Base-by-base conservation (phyloP, 2,329 filamentous ascomycete species). In the Didymella exigua region DNA sequence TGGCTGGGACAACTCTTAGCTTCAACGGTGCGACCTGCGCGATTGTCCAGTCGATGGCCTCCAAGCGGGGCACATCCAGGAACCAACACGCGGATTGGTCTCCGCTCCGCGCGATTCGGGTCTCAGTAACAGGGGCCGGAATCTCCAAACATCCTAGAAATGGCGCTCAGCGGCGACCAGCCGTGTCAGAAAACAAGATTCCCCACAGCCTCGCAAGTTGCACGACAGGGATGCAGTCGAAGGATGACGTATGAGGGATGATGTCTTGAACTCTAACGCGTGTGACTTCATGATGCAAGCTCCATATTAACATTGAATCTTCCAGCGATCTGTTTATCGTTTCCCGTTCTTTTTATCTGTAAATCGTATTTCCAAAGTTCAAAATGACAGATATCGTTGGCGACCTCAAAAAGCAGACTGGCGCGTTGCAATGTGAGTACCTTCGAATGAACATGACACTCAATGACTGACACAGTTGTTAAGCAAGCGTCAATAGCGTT, bases 351-450 rank as follows among this genome's bases (percentile, higher is more conserved):
- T 21, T 42, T 30, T 16, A 5, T 21, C n/a, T 42, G 10, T 30
- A 41, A 10, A 23, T 21, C n/a, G 43, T 24, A 18, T 30, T 31
- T 14, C 6, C 13, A 19, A 24, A 18, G 1, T 27, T n/a, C 53
- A 68, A 46, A 8, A 74, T 74, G 71, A 68, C 69, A 14, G 52
- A 55, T 16, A 63, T 65, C n/a, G 53, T 77, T 21, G 70, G 75
- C 27, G 66, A 76, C 10, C 61, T 78, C 42, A 78, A 78, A 66
- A 69, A 77, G 62, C 76, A 78, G 60, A 76, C 76, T 51, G 71
- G 68, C 55, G 72, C 71, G 18, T 69, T 78, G 30, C 71, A 78
- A 68, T 69, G 77, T 78, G 64, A 53, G 73, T 59, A 37, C 13
- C 13, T n/a, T 2, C 36, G 4, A 2, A 6, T 4, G 11, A 36